Conservation (phyloP, 352 stramenopile species). For the Globisporangium megalacanthum region DNA sequence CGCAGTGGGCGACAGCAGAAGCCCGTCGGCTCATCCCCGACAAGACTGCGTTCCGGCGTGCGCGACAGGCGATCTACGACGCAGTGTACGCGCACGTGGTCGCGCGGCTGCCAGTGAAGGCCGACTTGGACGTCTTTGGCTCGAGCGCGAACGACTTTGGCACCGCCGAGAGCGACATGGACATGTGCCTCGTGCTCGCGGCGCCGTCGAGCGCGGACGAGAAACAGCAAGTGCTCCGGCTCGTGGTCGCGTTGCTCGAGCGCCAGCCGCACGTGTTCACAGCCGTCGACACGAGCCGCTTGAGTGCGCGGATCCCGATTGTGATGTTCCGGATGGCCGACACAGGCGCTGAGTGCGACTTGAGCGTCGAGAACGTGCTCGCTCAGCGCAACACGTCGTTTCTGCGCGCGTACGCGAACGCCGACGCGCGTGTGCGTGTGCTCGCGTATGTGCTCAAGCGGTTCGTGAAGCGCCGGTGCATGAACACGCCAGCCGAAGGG, state of each 20-base stretch:
- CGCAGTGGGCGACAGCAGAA: conserved; percentile 43
- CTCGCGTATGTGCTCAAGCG: conserved; percentile 80
- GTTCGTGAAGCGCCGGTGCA: conserved; percentile 76
- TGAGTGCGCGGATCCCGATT: conserved; percentile 97
- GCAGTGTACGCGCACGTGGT: conserved; percentile 56
- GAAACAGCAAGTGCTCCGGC: conserved; percentile 63
- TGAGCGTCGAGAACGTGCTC: conserved; percentile 95
- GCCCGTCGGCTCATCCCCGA: conserved; percentile 59
- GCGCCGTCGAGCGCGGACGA: conserved; percentile 31
- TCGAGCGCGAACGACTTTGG: conserved; percentile 98
- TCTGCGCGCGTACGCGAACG: conserved; percentile 89
- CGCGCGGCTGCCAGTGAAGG: conserved; percentile 41
- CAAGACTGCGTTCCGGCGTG: conserved; percentile 41
- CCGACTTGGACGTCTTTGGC: conserved; percentile 90
- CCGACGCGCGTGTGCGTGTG: conserved; percentile 65
- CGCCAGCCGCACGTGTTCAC: conserved; percentile 57
- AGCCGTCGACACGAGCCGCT: conserved; percentile 65
- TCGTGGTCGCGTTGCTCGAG: conserved; percentile 53
- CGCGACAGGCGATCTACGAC: conserved; percentile 67
- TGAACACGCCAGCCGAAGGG: conserved; percentile 79
- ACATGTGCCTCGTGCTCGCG: conserved; percentile 89
- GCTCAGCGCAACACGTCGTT: conserved; percentile 96
- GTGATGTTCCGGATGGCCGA: conserved; percentile 93
- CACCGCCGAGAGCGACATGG: conserved; percentile 87
- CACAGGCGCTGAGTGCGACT: conserved; percentile 65